phyloP scores from a whole-genome alignment of 75 land plant genomes.

The Larix kaempferi region DNA sequence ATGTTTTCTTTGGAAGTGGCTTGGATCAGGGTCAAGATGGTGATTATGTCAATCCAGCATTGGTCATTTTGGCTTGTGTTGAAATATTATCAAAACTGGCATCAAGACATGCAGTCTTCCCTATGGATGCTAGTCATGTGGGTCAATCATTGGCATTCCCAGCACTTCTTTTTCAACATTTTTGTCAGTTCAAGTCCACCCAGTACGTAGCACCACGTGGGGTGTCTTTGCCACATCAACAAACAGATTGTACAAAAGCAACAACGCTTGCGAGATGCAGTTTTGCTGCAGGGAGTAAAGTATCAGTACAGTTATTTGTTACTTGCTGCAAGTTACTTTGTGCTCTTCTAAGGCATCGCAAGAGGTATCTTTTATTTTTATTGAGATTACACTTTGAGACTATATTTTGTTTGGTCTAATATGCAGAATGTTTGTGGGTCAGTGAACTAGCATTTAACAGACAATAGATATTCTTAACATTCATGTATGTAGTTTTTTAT shows the following conservation, averaged over 20 bases:
- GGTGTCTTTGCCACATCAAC: neutral
- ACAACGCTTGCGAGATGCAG: neutral
- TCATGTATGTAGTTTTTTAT: neutral
- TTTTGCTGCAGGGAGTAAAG: conserved; percentile 17
- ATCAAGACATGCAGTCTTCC: conserved; percentile 46
- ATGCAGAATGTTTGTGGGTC: neutral
- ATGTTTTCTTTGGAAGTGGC: conserved; percentile 33
- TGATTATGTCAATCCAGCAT: conserved; percentile 51
- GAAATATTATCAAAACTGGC: conserved; percentile 59
- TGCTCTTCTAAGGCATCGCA: conserved; percentile 61
- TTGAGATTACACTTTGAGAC: neutral
- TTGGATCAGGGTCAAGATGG: neutral
- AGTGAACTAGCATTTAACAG: neutral
- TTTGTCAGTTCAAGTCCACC: conserved; percentile 31
- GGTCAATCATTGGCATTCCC: conserved; percentile 65
- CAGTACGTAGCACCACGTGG: neutral
- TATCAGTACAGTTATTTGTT: conserved; percentile 55
- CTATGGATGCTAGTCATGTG: conserved; percentile 60
- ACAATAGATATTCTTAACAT: neutral
- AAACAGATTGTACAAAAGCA: neutral
- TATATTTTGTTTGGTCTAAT: neutral
- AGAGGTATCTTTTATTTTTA: conserved; percentile 30
- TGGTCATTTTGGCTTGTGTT: conserved; percentile 67
- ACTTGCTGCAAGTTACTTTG: conserved; percentile 67
- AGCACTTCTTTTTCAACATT: conserved; percentile 45